A percentile compares a stretch with the other conserved stretches of the same genome.
Evolutionary conservation across 2,329 filamentous ascomycete genomes (phyloP).

Genomic region (Geosmithia morbida): DNA sequence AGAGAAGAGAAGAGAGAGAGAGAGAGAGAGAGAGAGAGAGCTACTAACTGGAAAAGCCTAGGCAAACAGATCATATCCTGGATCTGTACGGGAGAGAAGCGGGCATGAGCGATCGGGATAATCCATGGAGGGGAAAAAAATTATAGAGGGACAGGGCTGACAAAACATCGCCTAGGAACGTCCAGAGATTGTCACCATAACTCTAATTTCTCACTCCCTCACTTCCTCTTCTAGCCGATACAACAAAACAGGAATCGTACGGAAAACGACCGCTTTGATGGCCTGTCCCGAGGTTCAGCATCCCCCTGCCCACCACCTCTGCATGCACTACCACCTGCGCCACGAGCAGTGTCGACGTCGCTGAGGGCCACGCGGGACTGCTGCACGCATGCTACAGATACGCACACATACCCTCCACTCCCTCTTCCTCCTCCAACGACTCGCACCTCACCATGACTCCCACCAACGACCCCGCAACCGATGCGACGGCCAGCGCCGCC

Average conservation of each 20-base stretch:
- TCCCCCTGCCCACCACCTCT: background rate
- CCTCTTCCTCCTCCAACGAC: background rate
- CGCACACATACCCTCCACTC: no score
- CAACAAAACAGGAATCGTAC: background rate
- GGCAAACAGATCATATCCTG: no score
- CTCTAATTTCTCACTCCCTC: background rate
- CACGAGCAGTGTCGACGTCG: no score
- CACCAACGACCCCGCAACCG: background rate
- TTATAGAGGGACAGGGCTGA: no score
- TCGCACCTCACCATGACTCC: background rate
- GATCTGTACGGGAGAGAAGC: no score
- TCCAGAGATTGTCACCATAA: no score
- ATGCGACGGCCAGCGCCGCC: slow-evolving; percentile 10
- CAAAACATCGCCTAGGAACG: no score
- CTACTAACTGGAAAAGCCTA: no score
- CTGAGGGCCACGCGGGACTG: no score
- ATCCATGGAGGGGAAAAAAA: background rate
- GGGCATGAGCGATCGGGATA: background rate
- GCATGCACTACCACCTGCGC: background rate
- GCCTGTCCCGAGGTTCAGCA: background rate
- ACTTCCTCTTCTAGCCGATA: background rate
- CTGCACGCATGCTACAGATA: no score
- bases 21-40: no score
- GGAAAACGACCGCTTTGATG: background rate
- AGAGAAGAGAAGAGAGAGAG: no score